Evolutionary conservation across 805 yeast species (phyloP), one percentile per base, ranked within the genome.

Genomic region (Cyberlindnera maclurae): DNA sequence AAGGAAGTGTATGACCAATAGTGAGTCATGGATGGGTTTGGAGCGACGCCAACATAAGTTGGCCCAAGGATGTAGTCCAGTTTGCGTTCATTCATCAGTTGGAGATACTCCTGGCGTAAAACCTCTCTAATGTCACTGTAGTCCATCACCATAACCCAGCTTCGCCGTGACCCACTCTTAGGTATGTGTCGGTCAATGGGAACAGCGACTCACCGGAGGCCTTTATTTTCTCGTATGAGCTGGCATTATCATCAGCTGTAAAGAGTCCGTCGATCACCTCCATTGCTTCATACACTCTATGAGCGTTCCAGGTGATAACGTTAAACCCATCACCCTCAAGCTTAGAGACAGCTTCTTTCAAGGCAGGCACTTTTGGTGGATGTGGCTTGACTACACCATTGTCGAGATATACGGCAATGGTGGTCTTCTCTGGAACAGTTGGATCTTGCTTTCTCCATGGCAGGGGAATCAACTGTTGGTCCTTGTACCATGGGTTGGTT

Each of bases 1-100:
- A 81, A 67, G 3, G 87, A 63, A 5, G 90, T 82, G 65, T 84
- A 84, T 4, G 88, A 82, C 89, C 93, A 84, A 59, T 80, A 81
- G 55, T 72, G 73, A 7, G 81, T 70, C 36, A 71, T 67, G 33
- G 71, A 74, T 15, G 81, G 75, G 38, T 70, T 70, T 27, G 87
- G 84, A n/a, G 93, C 86, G 34, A 78, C 79, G 44, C 81, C 80
- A 41, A 71, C 73, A 58, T 78, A 77, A 8, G 77, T 71, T 40
- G 90, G 89, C 37, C 81, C 69, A 29, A 83, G 58, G 42, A 83
- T 68, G 53, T 79, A 74, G 54, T 83, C 89, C 35, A 82, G 68
- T 35, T 69, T 67, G 51, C 75, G 66, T 16, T 69, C 58, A 42
- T 71, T 65, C 52, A 81, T 67, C 54, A 62, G 70, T 38, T 71